Base-by-base conservation (phyloP, 352 stramenopile genomes). In the Pythium aphanidermatum region DNA sequence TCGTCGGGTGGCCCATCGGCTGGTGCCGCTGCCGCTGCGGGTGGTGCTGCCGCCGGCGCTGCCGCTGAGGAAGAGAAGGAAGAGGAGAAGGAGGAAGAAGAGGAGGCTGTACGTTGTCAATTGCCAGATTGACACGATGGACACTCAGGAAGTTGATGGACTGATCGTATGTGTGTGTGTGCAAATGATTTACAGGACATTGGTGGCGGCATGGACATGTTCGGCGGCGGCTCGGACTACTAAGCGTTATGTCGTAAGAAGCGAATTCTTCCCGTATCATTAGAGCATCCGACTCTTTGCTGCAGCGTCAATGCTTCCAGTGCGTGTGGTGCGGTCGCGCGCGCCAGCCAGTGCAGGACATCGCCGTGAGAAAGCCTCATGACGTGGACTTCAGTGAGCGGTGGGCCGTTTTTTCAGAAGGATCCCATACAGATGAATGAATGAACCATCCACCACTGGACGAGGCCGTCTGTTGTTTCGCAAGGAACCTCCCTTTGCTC, bases 121-220 rank as follows among this genome's bases (percentile, higher is more conserved):
- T 38, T n/a, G n/a, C n/a, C n/a, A n/a, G n/a, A n/a, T n/a, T n/a
- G n/a, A n/a, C n/a, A n/a, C n/a, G n/a, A n/a, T n/a, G n/a, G n/a
- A n/a, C n/a, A n/a, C n/a, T n/a, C n/a, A n/a, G n/a, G n/a, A n/a
- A n/a, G n/a, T n/a, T n/a, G n/a, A n/a, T n/a, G n/a, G n/a, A n/a
- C n/a, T n/a, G n/a, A n/a, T n/a, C n/a, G n/a, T n/a, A n/a, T n/a
- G n/a, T n/a, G n/a, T n/a, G n/a, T n/a, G n/a, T n/a, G n/a, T n/a
- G n/a, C n/a, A n/a, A n/a, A n/a, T n/a, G n/a, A n/a, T n/a, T n/a
- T n/a, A n/a, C n/a, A n/a, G n/a, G 79, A 92, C 81, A 74, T 95
- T 48, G 80, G 77, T 50, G 82, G 74, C 43, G 83, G 72, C 55
- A 90, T 86, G 65, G 81, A 92, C 68, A 95, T 95, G 83, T 95